Conservation (phyloP, 495 filamentous ascomycete genomes). For the Recurvomyces mirabilis region DNA sequence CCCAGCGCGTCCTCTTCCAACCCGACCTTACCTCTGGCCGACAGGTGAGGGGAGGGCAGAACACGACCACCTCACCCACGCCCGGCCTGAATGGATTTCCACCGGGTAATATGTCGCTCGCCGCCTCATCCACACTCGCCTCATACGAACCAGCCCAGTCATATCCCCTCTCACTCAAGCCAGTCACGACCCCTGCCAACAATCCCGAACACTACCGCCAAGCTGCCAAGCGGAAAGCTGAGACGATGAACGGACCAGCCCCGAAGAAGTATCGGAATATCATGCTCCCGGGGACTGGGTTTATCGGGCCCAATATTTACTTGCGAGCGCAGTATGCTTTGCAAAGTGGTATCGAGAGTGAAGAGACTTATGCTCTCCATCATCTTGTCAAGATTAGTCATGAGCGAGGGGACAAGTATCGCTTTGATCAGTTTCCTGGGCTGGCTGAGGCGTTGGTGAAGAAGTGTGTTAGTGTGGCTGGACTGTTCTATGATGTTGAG, state of each 20-base stretch:
- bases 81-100: constrained; percentile 20
- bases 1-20: constrained; percentile 70
- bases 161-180: constrained; percentile 50
- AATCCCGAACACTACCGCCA: constrained; percentile 50
- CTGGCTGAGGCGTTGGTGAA: constrained; percentile 81
- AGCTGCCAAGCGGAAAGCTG: constrained; percentile 30
- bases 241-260: constrained; percentile 17
- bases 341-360: constrained; percentile 63
- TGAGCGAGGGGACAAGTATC: constrained; percentile 88
- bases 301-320: constrained; percentile 75
- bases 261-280: constrained; percentile 33
- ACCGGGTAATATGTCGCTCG: constrained; percentile 22
- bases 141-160: constrained; percentile 48
- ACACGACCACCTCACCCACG: constrained; percentile 37
- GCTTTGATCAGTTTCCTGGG: constrained; percentile 82
- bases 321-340: constrained; percentile 67
- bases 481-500: constrained; percentile 66
- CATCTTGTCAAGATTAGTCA: constrained; percentile 93
- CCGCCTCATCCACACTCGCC: constrained; percentile 40
- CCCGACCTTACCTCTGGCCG: constrained; percentile 52
- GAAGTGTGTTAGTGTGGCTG: constrained; percentile 62
- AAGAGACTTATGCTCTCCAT: constrained; percentile 80
- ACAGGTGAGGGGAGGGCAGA: constrained; percentile 46
- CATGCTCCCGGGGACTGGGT: constrained; percentile 47
- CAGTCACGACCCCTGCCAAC: constrained; percentile 57